phyloP scores from a whole-genome alignment of 2,329 filamentous ascomycete species.

The Diaporthe nobilis region DNA sequence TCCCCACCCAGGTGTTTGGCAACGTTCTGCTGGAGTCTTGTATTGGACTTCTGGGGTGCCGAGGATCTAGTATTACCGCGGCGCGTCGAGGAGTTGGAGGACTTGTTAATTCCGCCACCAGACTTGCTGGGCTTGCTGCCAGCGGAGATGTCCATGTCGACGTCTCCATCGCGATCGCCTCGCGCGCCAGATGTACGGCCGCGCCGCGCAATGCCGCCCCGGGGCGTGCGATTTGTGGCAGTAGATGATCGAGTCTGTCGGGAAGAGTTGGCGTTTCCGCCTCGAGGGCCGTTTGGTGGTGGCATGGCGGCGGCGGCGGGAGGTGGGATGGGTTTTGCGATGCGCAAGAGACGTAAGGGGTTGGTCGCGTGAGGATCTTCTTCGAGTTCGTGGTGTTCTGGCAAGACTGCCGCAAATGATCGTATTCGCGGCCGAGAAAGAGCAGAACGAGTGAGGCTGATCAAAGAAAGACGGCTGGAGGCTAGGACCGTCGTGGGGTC shows the following conservation, averaged over 20 bases:
- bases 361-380: constrained; percentile 9
- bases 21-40: constrained; percentile 45
- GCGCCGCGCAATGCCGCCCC: constrained; percentile 68
- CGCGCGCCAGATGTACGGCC: constrained; percentile 49
- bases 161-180: constrained; percentile 70
- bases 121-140: constrained; percentile 38
- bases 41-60: constrained; percentile 38
- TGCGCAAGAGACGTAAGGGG: constrained; percentile 2
- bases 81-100: constrained; percentile 36
- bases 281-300: constrained; percentile 44
- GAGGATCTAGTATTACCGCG: constrained; percentile 41
- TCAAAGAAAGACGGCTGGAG: constrained; percentile 16
- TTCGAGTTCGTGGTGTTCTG: neutral
- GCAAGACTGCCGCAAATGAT: neutral
- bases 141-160: constrained; percentile 65
- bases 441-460: constrained; percentile 1
- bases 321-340: neutral
- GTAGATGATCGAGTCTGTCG: constrained; percentile 40
- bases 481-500: constrained; percentile 23
- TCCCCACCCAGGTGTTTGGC: constrained; percentile 51
- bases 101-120: constrained; percentile 53
- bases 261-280: constrained; percentile 40
- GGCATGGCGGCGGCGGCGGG: constrained; percentile 45
- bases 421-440: neutral
- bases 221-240: constrained; percentile 41